Percentiles rank a stretch among this genome's conserved stretches.
These are phyloP conservation scores for Aspergillus costaricaensis DNA, from an alignment of 2,329 filamentous ascomycete genomes.

Conservation along the genomic window DNA sequence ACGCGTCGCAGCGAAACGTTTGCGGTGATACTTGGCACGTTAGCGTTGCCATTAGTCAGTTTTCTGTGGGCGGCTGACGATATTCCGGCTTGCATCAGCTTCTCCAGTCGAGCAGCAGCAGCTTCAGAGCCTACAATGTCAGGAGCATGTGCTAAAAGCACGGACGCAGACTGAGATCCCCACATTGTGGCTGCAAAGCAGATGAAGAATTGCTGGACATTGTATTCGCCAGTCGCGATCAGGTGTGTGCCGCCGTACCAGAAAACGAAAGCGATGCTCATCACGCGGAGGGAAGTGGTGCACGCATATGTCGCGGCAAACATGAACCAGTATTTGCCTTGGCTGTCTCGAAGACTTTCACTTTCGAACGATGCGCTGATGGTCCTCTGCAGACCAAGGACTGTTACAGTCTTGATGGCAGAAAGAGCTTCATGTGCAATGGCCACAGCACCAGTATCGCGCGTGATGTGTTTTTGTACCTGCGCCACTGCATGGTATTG, in stretches of 20 bases:
- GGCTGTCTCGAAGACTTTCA: slow-evolving; percentile 20
- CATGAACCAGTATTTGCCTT: slow-evolving; percentile 25
- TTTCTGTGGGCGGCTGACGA: neutral
- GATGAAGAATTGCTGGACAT: slow-evolving; percentile 43
- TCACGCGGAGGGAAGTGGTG: slow-evolving; percentile 19
- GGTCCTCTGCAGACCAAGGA: slow-evolving; percentile 2
- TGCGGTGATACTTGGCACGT: neutral
- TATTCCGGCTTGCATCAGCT: neutral
- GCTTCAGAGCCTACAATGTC: slow-evolving; percentile 13
- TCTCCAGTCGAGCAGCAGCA: slow-evolving; percentile 1
- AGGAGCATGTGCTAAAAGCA: slow-evolving; percentile 15
- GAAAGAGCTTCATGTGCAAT: slow-evolving; percentile 7
- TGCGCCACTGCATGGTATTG: slow-evolving; percentile 3
- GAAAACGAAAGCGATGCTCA: slow-evolving; percentile 52
- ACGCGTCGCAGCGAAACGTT: slow-evolving; percentile 5
- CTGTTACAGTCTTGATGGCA: slow-evolving; percentile 15
- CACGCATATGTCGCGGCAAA: slow-evolving; percentile 32
- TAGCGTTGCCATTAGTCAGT: neutral
- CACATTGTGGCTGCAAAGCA: slow-evolving; percentile 48
- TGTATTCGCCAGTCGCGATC: slow-evolving; percentile 51
- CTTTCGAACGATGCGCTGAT: slow-evolving; percentile 2
- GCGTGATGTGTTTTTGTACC: neutral
- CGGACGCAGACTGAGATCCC: slow-evolving; percentile 30
- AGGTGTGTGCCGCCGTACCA: slow-evolving; percentile 64
- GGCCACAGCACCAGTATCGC: neutral